Evolutionary conservation across 2,329 filamentous ascomycete genomes (phyloP).

Genomic region (Calonectria pauciramosa): DNA sequence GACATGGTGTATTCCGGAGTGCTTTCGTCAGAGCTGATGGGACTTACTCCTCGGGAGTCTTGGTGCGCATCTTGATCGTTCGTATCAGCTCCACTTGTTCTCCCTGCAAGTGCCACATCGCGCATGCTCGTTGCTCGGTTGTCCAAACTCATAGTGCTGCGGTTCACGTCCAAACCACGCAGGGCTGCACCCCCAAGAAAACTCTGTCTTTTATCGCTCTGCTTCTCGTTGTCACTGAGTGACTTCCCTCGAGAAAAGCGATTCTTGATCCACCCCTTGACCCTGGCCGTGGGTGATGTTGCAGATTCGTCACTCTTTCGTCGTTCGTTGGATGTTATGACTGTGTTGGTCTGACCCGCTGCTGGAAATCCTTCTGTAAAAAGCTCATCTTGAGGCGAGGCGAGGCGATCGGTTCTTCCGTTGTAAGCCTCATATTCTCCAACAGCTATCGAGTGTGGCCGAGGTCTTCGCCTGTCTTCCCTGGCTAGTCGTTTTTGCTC

Average conservation of each 20-base stretch:
- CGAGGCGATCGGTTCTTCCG: constrained; percentile 28
- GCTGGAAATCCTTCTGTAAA: constrained; percentile 15
- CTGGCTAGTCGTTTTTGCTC: constrained; percentile 66
- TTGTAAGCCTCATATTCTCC: constrained; percentile 32
- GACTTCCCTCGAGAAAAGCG: constrained; percentile 63
- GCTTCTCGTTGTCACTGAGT: constrained; percentile 53
- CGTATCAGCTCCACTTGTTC: constrained; percentile 41
- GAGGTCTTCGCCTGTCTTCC: constrained; percentile 66
- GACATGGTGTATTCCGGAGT: constrained; percentile 47
- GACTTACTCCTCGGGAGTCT: constrained; percentile 55
- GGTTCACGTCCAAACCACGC: constrained; percentile 57
- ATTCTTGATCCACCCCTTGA: constrained; percentile 70
- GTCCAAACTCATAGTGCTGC: constrained; percentile 60
- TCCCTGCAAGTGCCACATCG: constrained; percentile 62
- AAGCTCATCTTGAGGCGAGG: constrained; percentile 22
- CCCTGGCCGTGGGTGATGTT: constrained; percentile 55
- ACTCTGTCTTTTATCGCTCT: constrained; percentile 52
- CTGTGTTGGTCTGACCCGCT: constrained; percentile 30
- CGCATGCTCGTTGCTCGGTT: constrained; percentile 59
- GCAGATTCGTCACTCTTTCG: constrained; percentile 37
- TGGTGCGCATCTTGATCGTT: constrained; percentile 33
- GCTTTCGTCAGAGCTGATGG: constrained; percentile 49
- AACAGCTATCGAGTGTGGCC: constrained; percentile 36
- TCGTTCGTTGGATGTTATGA: constrained; percentile 32
- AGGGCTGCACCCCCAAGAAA: constrained; percentile 67